These are phyloP conservation scores for Auriscalpium microsporum DNA, from an alignment of 768 basidiomycete genomes.

Conservation along the genomic window DNA sequence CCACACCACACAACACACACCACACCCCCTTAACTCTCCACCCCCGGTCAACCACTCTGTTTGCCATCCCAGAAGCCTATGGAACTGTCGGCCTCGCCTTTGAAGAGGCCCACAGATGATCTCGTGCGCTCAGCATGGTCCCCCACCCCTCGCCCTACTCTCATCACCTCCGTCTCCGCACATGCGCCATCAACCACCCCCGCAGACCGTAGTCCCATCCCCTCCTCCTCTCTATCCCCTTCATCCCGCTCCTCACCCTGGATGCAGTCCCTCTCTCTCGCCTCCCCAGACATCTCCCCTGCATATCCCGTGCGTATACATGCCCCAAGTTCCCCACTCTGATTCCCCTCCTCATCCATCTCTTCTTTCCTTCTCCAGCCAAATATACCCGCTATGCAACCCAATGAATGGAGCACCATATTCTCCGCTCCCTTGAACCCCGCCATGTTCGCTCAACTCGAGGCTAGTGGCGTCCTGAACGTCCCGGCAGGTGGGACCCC, in stretches of 20 bases:
- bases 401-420: constrained; percentile 45
- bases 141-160: constrained; percentile 21
- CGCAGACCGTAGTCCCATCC: constrained; percentile 4
- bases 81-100: constrained; percentile 11
- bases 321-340: background rate
- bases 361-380: constrained; percentile 16
- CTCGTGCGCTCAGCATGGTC: constrained; percentile 21
- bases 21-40: background rate
- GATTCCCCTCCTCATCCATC: background rate
- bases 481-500: constrained; percentile 24
- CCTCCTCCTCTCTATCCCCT: constrained; percentile 11
- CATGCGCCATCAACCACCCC: constrained; percentile 1
- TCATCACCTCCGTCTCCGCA: constrained; percentile 7
- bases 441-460: constrained; percentile 49
- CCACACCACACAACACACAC: too few species aligned
- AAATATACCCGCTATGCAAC: constrained; percentile 20
- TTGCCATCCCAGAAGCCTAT: background rate
- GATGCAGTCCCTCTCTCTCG: constrained; percentile 21
- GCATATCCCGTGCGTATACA: constrained; percentile 10
- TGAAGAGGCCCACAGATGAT: constrained; percentile 5
- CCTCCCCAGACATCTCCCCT: constrained; percentile 14
- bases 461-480: constrained; percentile 50
- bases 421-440: constrained; percentile 60
- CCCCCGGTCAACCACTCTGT: background rate
- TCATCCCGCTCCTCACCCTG: constrained; percentile 24